These are phyloP conservation scores for Paramecium tetraurelia DNA, from an alignment of 73 alveolate genomes.

Conservation along the genomic window DNA sequence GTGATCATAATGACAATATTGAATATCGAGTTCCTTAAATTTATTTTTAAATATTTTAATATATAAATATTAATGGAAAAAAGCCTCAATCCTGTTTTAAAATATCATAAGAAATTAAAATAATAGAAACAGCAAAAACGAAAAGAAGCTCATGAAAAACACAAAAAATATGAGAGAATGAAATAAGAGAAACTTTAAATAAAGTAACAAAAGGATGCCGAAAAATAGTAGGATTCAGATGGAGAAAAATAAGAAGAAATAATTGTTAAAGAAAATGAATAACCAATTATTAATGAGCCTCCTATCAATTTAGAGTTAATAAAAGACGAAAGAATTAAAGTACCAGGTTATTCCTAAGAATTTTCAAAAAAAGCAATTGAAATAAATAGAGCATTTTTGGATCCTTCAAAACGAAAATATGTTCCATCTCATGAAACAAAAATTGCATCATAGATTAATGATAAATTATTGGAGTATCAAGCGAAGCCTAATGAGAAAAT, in stretches of 20 bases:
- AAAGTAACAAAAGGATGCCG: not conserved
- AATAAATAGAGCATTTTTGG: not conserved
- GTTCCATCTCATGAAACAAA: not conserved
- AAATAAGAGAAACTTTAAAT: not conserved
- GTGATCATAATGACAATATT: not conserved
- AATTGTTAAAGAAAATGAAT: not conserved
- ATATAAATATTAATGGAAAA: not conserved
- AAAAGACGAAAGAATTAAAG: conserved; percentile 3
- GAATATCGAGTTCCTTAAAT: not conserved
- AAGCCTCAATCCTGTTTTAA: conserved; percentile 25
- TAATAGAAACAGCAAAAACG: not conserved
- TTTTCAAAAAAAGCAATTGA: not conserved
- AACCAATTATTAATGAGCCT: not conserved
- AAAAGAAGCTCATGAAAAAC: conserved; percentile 27
- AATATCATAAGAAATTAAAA: not conserved
- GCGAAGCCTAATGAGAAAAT: conserved; percentile 7
- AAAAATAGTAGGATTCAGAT: not conserved
- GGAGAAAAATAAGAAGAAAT: not conserved
- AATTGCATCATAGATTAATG: not conserved
- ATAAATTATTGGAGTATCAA: not conserved
- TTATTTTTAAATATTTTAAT: not conserved
- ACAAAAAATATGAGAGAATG: not conserved
- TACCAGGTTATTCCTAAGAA: conserved; percentile 30
- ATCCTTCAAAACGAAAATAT: not conserved
- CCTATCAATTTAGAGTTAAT: not conserved